Percentiles rank a stretch among this genome's conserved stretches.
phyloP scores from a whole-genome alignment of 2,329 filamentous ascomycete genomes.

The Colletotrichum echinochloae region DNA sequence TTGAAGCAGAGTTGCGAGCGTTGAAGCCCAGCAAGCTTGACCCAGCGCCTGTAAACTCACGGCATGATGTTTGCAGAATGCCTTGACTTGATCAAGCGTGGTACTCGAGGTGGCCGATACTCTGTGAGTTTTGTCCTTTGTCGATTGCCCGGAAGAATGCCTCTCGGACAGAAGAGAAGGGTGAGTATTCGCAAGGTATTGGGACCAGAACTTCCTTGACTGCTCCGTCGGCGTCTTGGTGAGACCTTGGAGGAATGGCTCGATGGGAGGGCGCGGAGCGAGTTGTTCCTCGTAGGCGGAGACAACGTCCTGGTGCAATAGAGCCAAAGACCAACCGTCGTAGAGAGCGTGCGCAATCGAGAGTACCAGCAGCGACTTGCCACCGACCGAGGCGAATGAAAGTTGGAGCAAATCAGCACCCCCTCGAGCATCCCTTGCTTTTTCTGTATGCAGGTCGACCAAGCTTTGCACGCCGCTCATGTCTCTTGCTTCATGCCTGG shows the following conservation, averaged over 20 bases:
- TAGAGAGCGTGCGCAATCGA: slow-evolving; percentile 90
- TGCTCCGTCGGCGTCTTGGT: slow-evolving; percentile 53
- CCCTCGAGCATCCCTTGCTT: slow-evolving; percentile 54
- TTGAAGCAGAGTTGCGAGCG: slow-evolving; percentile 71
- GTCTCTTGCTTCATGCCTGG: slow-evolving; percentile 43
- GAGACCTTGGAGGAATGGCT: slow-evolving; percentile 66
- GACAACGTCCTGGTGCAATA: slow-evolving; percentile 79
- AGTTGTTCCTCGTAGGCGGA: slow-evolving; percentile 68
- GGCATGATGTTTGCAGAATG: slow-evolving; percentile 73
- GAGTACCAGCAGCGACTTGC: slow-evolving; percentile 63
- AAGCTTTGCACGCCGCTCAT: slow-evolving; percentile 51
- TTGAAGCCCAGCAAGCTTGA: slow-evolving; percentile 80
- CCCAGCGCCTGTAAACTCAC: slow-evolving; percentile 83
- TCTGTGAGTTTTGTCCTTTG: slow-evolving; percentile 52
- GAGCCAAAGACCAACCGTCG: slow-evolving; percentile 84
- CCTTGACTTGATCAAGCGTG: slow-evolving; percentile 46
- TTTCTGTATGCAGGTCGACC: slow-evolving; percentile 51
- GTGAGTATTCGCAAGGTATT: slow-evolving; percentile 67
- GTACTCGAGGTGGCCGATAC: slow-evolving; percentile 51
- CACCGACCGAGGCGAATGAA: slow-evolving; percentile 51
- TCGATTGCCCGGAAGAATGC: slow-evolving; percentile 46
- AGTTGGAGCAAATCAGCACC: slow-evolving; percentile 62
- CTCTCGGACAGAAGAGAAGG: slow-evolving; percentile 50
- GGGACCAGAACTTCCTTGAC: slow-evolving; percentile 74
- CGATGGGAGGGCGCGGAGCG: slow-evolving; percentile 59